Percentiles rank a stretch among this genome's conserved stretches.
Conservation (phyloP, 352 stramenopile species). For the Globisporangium takayamanum region DNA sequence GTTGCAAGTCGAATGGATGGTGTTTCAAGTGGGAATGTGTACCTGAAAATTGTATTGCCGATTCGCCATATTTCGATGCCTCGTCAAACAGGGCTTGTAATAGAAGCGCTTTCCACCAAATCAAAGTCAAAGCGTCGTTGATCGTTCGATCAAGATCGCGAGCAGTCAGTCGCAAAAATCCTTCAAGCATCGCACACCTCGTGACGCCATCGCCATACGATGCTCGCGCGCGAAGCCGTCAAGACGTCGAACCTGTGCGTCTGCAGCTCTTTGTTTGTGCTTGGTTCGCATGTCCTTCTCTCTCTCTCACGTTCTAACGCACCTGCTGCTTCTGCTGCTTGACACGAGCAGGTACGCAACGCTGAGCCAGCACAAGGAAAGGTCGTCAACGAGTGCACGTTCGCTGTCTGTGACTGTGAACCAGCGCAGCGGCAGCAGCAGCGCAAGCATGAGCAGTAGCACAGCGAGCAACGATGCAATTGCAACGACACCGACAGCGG, state of each 20-base stretch:
- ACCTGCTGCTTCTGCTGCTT: neutral
- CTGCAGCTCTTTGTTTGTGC: neutral
- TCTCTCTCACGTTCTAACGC: neutral
- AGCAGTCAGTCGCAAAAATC: neutral
- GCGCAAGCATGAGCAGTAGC: slow-evolving; percentile 20
- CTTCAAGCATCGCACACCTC: neutral
- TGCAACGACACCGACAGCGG: slow-evolving; percentile 14
- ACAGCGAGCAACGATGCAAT: slow-evolving; percentile 16
- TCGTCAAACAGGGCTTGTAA: neutral
- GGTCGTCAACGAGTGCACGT: neutral
- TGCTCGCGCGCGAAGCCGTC: slow-evolving; percentile 28
- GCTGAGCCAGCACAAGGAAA: slow-evolving; percentile 8
- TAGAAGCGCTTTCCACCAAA: neutral
- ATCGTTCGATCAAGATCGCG: neutral
- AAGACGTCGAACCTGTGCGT: slow-evolving; percentile 35
- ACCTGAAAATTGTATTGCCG: neutral
- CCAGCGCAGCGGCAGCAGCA: slow-evolving; percentile 16
- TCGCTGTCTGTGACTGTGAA: neutral
- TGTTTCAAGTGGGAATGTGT: neutral
- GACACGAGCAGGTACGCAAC: slow-evolving; percentile 4
- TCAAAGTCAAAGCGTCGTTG: neutral
- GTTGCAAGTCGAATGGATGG: neutral
- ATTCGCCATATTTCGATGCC: neutral
- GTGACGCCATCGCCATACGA: neutral
- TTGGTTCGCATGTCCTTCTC: no score